These are phyloP conservation scores for Vanilla planifolia DNA, from an alignment of 106 monocot genomes.

Conservation along the genomic window DNA sequence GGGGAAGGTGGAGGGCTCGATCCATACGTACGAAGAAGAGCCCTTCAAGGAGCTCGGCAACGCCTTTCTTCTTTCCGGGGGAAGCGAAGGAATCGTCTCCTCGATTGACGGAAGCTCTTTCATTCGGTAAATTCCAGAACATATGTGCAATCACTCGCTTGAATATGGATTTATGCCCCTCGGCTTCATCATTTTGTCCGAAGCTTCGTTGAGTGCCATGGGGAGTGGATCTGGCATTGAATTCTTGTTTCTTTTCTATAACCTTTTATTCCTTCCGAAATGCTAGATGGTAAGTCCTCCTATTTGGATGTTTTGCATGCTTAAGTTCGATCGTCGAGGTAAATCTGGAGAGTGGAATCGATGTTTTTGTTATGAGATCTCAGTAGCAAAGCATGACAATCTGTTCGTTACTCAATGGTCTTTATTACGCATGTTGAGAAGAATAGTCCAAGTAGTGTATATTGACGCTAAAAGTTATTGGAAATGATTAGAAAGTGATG, in stretches of 20 bases:
- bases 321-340: background rate
- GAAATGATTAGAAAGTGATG: no score
- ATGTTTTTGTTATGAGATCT: background rate
- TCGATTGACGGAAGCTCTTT: slow-evolving; percentile 40
- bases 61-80: slow-evolving; percentile 90
- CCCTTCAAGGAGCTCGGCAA: slow-evolving; percentile 92
- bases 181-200: background rate
- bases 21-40: slow-evolving; percentile 71
- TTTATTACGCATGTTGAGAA: no score
- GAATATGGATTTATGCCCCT: background rate
- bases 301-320: background rate
- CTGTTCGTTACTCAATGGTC: no score
- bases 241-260: background rate
- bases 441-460: no score
- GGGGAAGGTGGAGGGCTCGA: slow-evolving; percentile 38
- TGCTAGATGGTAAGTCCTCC: background rate
- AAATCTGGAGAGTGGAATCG: background rate
- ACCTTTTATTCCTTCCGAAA: no score
- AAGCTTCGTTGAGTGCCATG: background rate
- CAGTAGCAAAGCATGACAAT: no score
- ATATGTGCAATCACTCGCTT: background rate
- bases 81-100: slow-evolving; percentile 90
- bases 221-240: background rate
- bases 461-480: no score
- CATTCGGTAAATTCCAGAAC: slow-evolving; percentile 39